Conservation (phyloP, 2,329 filamentous ascomycete species). For the Scopulariopsis brevicaulis region DNA sequence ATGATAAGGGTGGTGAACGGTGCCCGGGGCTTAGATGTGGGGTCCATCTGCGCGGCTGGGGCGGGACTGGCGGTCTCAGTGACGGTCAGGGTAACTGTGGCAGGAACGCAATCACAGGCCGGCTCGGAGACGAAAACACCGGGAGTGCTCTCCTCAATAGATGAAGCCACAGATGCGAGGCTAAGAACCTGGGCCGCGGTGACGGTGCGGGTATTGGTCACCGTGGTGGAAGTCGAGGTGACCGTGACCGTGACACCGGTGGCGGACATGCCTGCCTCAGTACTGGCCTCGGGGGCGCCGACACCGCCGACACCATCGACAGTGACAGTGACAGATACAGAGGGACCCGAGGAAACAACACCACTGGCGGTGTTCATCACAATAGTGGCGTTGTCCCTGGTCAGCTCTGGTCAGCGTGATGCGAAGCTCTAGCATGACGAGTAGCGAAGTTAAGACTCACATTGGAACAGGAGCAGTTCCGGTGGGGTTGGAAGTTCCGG, state of each 20-base stretch:
- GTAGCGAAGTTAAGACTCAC: background rate
- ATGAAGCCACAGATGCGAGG: background rate
- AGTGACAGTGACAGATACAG: background rate
- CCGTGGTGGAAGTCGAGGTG: background rate
- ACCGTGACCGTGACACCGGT: background rate
- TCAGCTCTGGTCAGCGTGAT: background rate
- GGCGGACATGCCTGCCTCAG: background rate
- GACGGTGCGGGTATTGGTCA: background rate
- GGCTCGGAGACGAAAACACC: background rate
- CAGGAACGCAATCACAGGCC: background rate
- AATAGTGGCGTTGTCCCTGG: background rate
- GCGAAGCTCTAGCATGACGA: background rate
- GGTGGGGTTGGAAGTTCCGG: background rate
- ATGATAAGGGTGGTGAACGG: background rate
- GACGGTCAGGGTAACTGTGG: background rate
- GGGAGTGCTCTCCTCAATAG: background rate
- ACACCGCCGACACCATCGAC: background rate
- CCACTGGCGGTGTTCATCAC: background rate
- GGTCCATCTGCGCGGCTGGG: background rate
- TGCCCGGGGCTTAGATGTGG: background rate
- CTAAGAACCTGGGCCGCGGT: background rate
- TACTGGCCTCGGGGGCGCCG: background rate
- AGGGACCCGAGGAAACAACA: background rate
- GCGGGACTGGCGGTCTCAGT: background rate
- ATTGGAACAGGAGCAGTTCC: background rate